Evolutionary conservation across 352 stramenopile genomes (phyloP).

Genomic region (Pythium chondricola): DNA sequence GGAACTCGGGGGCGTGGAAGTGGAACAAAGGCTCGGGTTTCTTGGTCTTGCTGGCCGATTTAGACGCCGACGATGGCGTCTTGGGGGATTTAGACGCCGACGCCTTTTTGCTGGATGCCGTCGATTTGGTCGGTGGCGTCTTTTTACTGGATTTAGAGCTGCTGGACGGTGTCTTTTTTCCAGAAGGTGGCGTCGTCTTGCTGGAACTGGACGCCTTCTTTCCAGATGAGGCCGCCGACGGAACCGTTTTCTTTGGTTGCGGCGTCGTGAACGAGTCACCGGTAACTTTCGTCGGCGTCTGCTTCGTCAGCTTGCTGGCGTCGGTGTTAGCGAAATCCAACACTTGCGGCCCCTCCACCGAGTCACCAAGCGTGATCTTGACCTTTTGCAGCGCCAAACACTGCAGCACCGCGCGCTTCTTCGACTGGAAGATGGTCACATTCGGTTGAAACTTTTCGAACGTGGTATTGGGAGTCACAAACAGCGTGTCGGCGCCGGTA

Average conservation of each 20-base stretch:
- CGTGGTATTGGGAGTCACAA: slow-evolving; percentile 60
- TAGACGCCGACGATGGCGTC: slow-evolving; percentile 4
- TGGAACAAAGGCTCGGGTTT: slow-evolving; percentile 26
- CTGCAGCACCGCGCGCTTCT: slow-evolving; percentile 65
- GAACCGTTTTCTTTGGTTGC: slow-evolving; percentile 7
- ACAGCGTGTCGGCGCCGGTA: slow-evolving; percentile 64
- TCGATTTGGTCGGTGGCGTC: slow-evolving; percentile 1
- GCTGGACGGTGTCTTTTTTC: not conserved
- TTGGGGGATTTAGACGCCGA: slow-evolving; percentile 18
- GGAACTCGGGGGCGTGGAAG: slow-evolving; percentile 55
- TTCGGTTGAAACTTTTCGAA: slow-evolving; percentile 70
- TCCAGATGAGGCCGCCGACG: not conserved
- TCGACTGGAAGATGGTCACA: slow-evolving; percentile 77
- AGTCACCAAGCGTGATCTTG: slow-evolving; percentile 58
- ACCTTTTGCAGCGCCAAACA: slow-evolving; percentile 46
- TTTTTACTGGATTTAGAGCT: not conserved
- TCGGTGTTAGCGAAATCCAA: slow-evolving; percentile 38
- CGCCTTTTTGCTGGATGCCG: slow-evolving; percentile 17
- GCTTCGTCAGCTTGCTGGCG: slow-evolving; percentile 12
- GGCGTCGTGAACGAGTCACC: slow-evolving; percentile 14
- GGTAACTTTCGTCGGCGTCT: slow-evolving; percentile 14
- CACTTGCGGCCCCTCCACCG: slow-evolving; percentile 51
- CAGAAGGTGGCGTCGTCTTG: slow-evolving; percentile 5
- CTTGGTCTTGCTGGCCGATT: slow-evolving; percentile 23
- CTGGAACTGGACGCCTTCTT: slow-evolving; percentile 3